A percentile compares a stretch with the other conserved stretches of the same genome.
Evolutionary conservation across 2,329 filamentous ascomycete genomes (phyloP).

Genomic region (Nemania serpens): DNA sequence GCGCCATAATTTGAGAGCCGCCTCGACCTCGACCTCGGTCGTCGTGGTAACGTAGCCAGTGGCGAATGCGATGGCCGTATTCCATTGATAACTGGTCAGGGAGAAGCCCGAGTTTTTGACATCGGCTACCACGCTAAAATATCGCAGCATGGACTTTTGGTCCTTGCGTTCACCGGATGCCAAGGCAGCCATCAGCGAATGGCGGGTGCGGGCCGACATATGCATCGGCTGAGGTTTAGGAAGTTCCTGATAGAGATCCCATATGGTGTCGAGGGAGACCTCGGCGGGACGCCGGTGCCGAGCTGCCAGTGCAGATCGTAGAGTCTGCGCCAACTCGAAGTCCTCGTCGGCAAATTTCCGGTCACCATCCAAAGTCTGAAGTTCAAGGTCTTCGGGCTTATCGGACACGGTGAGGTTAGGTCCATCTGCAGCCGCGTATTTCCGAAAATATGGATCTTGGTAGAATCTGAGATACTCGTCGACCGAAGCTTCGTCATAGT

Average conservation of each 20-base stretch:
- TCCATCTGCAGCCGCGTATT: conserved; percentile 57
- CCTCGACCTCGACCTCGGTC: conserved; percentile 64
- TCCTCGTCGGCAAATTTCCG: conserved; percentile 43
- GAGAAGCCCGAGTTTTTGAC: conserved; percentile 75
- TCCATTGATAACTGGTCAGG: conserved; percentile 76
- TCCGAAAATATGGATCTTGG: conserved; percentile 57
- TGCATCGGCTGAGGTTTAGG: conserved; percentile 58
- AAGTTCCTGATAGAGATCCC: conserved; percentile 54
- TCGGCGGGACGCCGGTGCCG: conserved; percentile 49
- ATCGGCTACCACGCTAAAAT: conserved; percentile 82
- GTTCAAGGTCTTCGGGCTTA: conserved; percentile 52
- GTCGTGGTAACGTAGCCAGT: conserved; percentile 69
- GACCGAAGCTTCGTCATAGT: conserved; percentile 52
- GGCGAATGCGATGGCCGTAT: conserved; percentile 78
- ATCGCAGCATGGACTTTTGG: conserved; percentile 73
- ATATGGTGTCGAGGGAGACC: conserved; percentile 51
- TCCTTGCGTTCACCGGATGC: conserved; percentile 64
- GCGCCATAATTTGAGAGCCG: conserved; percentile 78
- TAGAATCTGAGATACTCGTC: conserved; percentile 59
- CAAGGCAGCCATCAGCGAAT: conserved; percentile 69
- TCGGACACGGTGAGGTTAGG: conserved; percentile 57
- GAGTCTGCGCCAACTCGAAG: conserved; percentile 43
- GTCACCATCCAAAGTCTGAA: conserved; percentile 50
- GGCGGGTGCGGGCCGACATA: conserved; percentile 58
- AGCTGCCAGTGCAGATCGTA: conserved; percentile 48